phyloP scores from a whole-genome alignment of 768 basidiomycete species.

The Paxillus involutus region DNA sequence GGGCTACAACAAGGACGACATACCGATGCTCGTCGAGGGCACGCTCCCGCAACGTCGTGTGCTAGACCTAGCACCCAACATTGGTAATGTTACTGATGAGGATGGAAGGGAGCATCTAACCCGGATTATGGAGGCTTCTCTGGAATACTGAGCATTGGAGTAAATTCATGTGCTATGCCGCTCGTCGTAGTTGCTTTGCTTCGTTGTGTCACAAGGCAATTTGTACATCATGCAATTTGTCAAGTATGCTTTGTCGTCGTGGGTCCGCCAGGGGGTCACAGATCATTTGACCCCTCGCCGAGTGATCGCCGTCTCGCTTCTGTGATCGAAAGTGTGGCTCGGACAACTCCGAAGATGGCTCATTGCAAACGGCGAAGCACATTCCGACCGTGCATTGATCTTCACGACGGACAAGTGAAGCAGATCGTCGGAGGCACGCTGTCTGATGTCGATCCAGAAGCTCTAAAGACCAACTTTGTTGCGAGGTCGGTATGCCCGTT shows the following conservation, averaged over 20 bases:
- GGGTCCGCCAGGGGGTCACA: no score
- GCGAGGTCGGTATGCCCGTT: slow-evolving; percentile 60
- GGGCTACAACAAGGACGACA: slow-evolving; percentile 67
- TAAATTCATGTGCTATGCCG: neutral
- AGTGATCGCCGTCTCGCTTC: no score
- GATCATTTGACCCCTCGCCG: no score
- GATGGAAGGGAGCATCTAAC: slow-evolving; percentile 84
- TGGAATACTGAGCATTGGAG: slow-evolving; percentile 60
- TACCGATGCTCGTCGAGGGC: slow-evolving; percentile 80
- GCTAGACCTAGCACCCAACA: slow-evolving; percentile 88
- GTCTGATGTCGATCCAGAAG: slow-evolving; percentile 58
- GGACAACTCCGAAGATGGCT: slow-evolving; percentile 16
- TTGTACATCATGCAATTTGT: neutral
- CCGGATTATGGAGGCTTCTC: slow-evolving; percentile 73
- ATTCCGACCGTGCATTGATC: slow-evolving; percentile 95
- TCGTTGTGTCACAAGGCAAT: neutral
- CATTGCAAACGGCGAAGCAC: slow-evolving; percentile 35
- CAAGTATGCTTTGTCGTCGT: no score
- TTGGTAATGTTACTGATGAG: slow-evolving; percentile 78
- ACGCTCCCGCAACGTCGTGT: slow-evolving; percentile 92
- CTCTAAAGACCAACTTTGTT: slow-evolving; percentile 86
- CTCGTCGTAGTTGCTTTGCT: slow-evolving; percentile 2
- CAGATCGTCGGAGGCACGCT: slow-evolving; percentile 97
- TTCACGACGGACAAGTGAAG: slow-evolving; percentile 94
- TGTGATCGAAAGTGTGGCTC: neutral